Conservation (phyloP, 2,329 filamentous ascomycete genomes). For the Aquanectria penicillioides region DNA sequence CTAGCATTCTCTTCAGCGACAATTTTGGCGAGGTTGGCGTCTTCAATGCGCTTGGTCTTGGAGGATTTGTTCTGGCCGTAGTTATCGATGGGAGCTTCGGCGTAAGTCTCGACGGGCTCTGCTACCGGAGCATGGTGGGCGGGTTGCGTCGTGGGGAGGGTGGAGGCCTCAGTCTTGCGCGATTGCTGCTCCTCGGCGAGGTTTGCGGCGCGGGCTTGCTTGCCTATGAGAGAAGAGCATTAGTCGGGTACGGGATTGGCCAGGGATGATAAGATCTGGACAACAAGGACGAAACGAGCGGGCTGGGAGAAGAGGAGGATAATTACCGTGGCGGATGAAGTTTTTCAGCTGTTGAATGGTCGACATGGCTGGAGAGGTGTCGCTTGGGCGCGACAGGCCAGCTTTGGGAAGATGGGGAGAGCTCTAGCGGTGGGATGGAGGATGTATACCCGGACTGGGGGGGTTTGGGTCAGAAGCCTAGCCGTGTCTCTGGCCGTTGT, state of each 20-base stretch:
- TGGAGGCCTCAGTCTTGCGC: slow-evolving; percentile 62
- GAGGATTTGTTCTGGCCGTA: too few relatives aligned
- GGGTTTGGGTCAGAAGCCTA: not conserved
- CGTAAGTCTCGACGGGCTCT: slow-evolving; percentile 66
- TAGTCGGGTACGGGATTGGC: slow-evolving; percentile 10
- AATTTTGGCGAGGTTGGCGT: slow-evolving; percentile 82
- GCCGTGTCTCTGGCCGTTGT: not conserved
- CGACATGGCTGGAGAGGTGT: slow-evolving; percentile 59
- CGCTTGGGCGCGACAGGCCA: slow-evolving; percentile 41
- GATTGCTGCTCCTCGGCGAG: slow-evolving; percentile 59
- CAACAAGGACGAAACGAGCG: not conserved
- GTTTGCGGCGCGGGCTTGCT: slow-evolving; percentile 81
- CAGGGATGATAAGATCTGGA: not conserved
- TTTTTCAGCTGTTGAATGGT: slow-evolving; percentile 97
- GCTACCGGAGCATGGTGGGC: slow-evolving; percentile 56
- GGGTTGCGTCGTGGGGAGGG: slow-evolving; percentile 65
- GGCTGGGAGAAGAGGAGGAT: slow-evolving; percentile 30
- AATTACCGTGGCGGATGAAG: slow-evolving; percentile 92
- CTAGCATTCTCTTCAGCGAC: slow-evolving; percentile 91
- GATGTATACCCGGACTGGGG: slow-evolving; percentile 7
- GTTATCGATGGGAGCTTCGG: too few relatives aligned
- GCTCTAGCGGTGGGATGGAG: slow-evolving; percentile 15
- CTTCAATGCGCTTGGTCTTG: slow-evolving; percentile 64
- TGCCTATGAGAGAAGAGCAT: slow-evolving; percentile 62
- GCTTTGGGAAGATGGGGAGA: slow-evolving; percentile 20